Percentiles rank a stretch among this genome's conserved stretches.
phyloP scores from a whole-genome alignment of 1,139 yeast species.

The Saccharomyces hybrid region DNA sequence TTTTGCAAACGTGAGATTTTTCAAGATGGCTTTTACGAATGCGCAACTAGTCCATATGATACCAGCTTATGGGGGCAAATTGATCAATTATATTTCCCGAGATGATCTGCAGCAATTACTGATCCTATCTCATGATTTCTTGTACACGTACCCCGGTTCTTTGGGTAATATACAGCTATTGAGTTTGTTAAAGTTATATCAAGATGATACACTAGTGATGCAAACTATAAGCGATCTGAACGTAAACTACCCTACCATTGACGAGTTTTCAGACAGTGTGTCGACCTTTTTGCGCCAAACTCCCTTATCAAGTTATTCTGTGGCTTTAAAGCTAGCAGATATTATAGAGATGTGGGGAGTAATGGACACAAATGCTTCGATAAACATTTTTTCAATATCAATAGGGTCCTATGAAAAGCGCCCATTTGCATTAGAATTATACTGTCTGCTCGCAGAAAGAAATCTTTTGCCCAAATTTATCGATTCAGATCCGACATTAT shows the following conservation, averaged over 20 bases:
- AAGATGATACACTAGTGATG: constrained; percentile 9
- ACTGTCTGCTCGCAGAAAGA: constrained; percentile 9
- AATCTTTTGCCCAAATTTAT: not conserved
- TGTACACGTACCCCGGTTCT: constrained; percentile 5
- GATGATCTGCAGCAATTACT: constrained; percentile 3
- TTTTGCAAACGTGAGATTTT: constrained; percentile 28
- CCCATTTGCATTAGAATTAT: not conserved
- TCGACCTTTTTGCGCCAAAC: not conserved
- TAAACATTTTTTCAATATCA: not conserved
- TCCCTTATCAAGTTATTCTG: not conserved
- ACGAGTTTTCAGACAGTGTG: not conserved
- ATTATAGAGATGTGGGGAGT: not conserved
- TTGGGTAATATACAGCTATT: constrained; percentile 13
- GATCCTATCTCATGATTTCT: constrained; percentile 3
- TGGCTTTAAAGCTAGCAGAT: not conserved
- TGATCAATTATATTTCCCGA: constrained; percentile 12
- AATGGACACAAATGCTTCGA: not conserved
- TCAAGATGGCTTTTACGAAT: constrained; percentile 7
- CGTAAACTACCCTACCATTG: not conserved
- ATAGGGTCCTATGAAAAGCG: constrained; percentile 1
- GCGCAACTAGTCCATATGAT: constrained; percentile 8
- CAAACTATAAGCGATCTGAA: constrained; percentile 9
- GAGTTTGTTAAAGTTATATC: constrained; percentile 7
- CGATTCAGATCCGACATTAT: not conserved
- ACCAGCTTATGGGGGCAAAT: constrained; percentile 22